Base-by-base conservation (phyloP, 129 eudicot genomes). In the Chrysanthemum makinoi region DNA sequence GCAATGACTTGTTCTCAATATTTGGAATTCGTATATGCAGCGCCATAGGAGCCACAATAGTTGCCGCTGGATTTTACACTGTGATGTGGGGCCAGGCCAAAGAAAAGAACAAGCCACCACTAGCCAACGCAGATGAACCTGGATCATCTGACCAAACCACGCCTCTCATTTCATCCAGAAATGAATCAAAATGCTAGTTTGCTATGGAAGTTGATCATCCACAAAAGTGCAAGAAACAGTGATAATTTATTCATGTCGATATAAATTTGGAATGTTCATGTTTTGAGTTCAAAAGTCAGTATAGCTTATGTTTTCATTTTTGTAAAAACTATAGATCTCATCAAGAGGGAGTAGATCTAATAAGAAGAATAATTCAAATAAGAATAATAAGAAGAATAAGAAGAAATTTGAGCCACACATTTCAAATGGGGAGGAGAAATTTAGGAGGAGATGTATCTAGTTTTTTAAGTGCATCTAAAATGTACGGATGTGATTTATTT, bases 81-180 rank as follows among this genome's bases (percentile, higher is more conserved):
- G 79, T 75, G 35, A 66, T 75, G 66, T 75, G 68, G 68, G 79
- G 79, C 16, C 52, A 66, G 48, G 51, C 62, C 10, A 75, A 75
- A 75, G 68, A 66, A 14, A 75, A 66, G 68, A 48, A 67, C 62
- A 73, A 49, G 63, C 35, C 51, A 16, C 14, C 22, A 3, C 14
- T 6, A 20, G 77, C 3, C 6, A 47, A 33, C 18, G 70, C 49
- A 33, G 80, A 79, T 65, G 76, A 72, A 58, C 15, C 62, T 14
- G 48, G 10, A 33, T 43, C 68, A 47, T 59, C 59, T n/a, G 49
- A 59, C 76, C 58, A 46, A 58, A 59, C 20, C 1, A 11, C 30
- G 11, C 59, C 68, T 72, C 76, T 72, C 19, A 46, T 72, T 72
- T 72, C 58, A 10, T 59, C 59, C 19, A 28, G 10, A 58, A 47